These are phyloP conservation scores for Cunninghamia lanceolata DNA, from an alignment of 75 land plant species.

Conservation along the genomic window DNA sequence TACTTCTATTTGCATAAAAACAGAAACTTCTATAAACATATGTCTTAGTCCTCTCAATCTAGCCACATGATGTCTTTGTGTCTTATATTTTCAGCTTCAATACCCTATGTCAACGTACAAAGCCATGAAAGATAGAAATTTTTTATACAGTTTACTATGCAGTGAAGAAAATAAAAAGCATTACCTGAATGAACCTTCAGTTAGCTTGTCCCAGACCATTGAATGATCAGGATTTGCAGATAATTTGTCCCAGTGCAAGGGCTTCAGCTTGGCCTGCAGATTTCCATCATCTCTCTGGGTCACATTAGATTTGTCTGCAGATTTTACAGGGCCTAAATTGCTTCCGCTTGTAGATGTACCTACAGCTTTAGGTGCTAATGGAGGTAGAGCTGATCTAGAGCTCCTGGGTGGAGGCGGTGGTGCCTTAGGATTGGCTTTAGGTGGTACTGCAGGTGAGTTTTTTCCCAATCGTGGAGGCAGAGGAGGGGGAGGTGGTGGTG, in stretches of 20 bases:
- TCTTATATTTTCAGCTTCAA: not conserved
- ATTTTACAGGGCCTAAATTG: constrained; percentile 1
- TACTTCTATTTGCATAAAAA: not conserved
- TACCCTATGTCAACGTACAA: not conserved
- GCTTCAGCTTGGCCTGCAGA: constrained; percentile 62
- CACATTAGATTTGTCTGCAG: not conserved
- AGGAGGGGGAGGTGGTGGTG: constrained; percentile 24
- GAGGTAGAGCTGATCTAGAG: constrained; percentile 22
- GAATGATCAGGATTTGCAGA: constrained; percentile 69
- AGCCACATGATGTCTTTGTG: not conserved
- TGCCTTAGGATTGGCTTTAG: not conserved
- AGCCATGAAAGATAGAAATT: not conserved
- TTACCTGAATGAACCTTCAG: constrained; percentile 79
- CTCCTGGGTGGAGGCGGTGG: constrained; percentile 19
- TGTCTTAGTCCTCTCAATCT: not conserved
- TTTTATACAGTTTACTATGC: not conserved
- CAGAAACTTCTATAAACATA: not conserved
- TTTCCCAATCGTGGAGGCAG: constrained; percentile 12
- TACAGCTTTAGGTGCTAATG: constrained; percentile 32
- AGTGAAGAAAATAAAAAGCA: constrained; percentile 5
- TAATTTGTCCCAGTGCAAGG: constrained; percentile 94
- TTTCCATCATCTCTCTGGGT: not conserved
- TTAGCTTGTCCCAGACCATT: constrained; percentile 95
- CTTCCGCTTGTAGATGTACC: not conserved
- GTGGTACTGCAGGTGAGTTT: constrained; percentile 29